These are phyloP conservation scores for Clonostachys rosea DNA, from an alignment of 2,329 filamentous ascomycete species.

Conservation along the genomic window DNA sequence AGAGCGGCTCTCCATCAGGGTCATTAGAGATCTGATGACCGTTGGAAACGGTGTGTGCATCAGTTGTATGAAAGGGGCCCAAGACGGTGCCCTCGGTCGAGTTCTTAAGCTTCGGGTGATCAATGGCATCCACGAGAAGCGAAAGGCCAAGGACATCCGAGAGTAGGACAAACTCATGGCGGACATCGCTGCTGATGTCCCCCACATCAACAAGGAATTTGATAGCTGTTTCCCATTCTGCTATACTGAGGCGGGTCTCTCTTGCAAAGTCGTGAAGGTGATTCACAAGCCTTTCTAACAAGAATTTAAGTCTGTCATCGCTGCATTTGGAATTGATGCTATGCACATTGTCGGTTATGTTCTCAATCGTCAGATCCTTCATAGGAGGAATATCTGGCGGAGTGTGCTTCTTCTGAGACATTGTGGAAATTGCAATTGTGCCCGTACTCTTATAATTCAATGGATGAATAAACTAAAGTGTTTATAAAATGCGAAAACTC, in stretches of 20 bases:
- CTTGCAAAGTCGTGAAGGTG: constrained; percentile 75
- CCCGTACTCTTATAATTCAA: no score
- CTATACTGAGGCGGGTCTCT: constrained; percentile 66
- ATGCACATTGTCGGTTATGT: constrained; percentile 69
- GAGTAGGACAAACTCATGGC: constrained; percentile 74
- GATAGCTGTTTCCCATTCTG: constrained; percentile 70
- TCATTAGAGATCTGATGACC: constrained; percentile 61
- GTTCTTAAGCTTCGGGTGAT: constrained; percentile 66
- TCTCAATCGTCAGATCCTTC: constrained; percentile 62
- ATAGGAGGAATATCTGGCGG: constrained; percentile 2
- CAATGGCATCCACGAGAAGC: constrained; percentile 70
- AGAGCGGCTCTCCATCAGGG: constrained; percentile 57
- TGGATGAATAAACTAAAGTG: no score
- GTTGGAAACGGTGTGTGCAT: constrained; percentile 47
- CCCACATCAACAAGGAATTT: constrained; percentile 65
- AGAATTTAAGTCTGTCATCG: constrained; percentile 59
- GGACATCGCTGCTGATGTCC: constrained; percentile 62
- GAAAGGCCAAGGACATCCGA: constrained; percentile 72
- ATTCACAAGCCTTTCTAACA: constrained; percentile 64
- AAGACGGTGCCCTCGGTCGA: constrained; percentile 74
- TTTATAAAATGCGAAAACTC: no score
- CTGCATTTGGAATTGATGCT: constrained; percentile 64
- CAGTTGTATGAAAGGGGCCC: constrained; percentile 75
- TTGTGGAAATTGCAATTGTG: no score
- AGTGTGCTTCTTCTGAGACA: not conserved